Conservation (phyloP, 179 eudicot genomes). For the Carnegiea gigantea region DNA sequence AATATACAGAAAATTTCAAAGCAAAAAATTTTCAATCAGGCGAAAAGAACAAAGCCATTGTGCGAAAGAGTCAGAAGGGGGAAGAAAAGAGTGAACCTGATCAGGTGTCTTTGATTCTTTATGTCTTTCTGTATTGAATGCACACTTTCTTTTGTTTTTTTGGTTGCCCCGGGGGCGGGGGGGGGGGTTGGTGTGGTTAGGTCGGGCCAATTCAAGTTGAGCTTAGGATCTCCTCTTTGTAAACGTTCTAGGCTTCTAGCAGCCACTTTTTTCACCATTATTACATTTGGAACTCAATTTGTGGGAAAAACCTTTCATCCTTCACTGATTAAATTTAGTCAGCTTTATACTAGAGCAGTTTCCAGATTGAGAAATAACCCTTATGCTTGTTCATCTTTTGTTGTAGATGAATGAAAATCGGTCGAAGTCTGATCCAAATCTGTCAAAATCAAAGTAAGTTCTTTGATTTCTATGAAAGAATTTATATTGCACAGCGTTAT, state of each 20-base stretch:
- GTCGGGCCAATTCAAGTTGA: background rate
- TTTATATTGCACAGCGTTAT: background rate
- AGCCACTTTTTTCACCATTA: background rate
- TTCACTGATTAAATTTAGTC: background rate
- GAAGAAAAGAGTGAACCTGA: too few species aligned
- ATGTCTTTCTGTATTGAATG: too few species aligned
- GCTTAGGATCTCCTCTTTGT: too few species aligned
- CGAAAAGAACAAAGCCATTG: too few species aligned
- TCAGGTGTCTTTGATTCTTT: too few species aligned
- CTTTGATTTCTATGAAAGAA: slow-evolving; percentile 1
- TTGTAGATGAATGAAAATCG: slow-evolving; percentile 26
- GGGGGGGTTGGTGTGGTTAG: background rate
- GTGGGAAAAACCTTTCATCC: background rate
- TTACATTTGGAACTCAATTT: background rate
- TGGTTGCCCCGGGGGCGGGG: too few species aligned
- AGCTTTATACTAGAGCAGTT: slow-evolving; percentile 1
- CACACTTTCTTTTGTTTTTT: background rate
- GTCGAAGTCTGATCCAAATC: slow-evolving; percentile 13
- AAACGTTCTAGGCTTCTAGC: too few species aligned
- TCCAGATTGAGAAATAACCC: background rate
- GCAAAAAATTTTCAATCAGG: too few species aligned
- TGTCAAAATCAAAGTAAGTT: slow-evolving; percentile 25
- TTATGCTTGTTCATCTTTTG: slow-evolving; percentile 13
- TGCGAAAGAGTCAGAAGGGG: too few species aligned
- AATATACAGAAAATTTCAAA: too few species aligned